phyloP scores from a whole-genome alignment of 371 early-diverging fungal species.

The Umbelopsis sp. region DNA sequence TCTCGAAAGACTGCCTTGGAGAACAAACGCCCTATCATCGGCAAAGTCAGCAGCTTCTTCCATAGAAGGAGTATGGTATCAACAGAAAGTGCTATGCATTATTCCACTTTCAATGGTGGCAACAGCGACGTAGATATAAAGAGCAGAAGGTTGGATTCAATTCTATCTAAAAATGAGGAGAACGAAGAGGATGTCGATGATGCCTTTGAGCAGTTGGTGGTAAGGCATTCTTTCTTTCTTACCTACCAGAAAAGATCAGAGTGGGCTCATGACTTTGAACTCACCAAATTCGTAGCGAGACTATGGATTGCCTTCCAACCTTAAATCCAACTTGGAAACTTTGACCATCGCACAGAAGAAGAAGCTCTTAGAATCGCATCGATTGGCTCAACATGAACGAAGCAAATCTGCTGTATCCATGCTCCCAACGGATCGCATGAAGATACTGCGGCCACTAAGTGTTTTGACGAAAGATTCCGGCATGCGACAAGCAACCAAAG shows the following conservation, averaged over 20 bases:
- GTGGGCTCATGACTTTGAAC: no score
- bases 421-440: neutral
- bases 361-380: slow-evolving; percentile 41
- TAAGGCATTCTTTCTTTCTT: slow-evolving; percentile 19
- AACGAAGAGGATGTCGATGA: slow-evolving; percentile 33
- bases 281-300: slow-evolving; percentile 30
- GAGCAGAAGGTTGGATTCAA: neutral
- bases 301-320: slow-evolving; percentile 47
- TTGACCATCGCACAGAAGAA: slow-evolving; percentile 47
- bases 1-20: neutral
- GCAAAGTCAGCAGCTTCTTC: slow-evolving; percentile 18
- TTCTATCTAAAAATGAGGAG: neutral
- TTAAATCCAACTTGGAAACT: slow-evolving; percentile 35
- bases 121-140: neutral
- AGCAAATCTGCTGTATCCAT: neutral
- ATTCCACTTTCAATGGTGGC: slow-evolving; percentile 4
- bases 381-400: neutral
- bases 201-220: slow-evolving; percentile 46
- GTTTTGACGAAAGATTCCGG: slow-evolving; percentile 4
- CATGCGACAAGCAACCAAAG: slow-evolving; percentile 4
- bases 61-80: slow-evolving; percentile 3
- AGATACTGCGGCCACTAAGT: slow-evolving; percentile 2
- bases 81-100: slow-evolving; percentile 6
- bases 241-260: neutral
- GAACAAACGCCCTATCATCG: slow-evolving; percentile 9